Base-by-base conservation (phyloP, 257 asterid genomes). In the Jacaranda copaia region DNA sequence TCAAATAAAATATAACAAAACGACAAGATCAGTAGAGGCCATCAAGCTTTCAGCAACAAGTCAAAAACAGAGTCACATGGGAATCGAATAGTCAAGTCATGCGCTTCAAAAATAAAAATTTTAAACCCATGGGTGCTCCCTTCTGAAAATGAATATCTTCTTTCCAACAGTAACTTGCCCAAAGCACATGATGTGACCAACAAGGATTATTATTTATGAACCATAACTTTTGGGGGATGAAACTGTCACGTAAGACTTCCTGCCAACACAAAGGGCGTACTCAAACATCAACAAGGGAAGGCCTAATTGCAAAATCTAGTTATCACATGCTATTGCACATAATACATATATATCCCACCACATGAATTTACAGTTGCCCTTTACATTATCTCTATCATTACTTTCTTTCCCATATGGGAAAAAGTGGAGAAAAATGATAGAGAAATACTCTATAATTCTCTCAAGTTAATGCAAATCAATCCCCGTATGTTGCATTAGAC, bases 31-130 rank as follows among this genome's bases (percentile, higher is more conserved):
- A 25, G 32, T 25, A 25, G 32, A 25, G 32, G 32, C 32, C 32
- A 25, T 25, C 32, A 25, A 25, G 40, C 55, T 80, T 70, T 52
- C 32, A 11, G 75, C 48, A 46, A 61, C 40, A 68, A 48, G 65
- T 48, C 43, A 45, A 63, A 48, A 74, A n/a, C n/a, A n/a, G 11
- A n/a, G 55, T 57, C 63, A 62, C 51, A 70, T 3, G 16, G 67
- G n/a, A 39, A 71, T 20, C 57, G 53, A 25, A 40, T 6, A 51
- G 13, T n/a, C 9, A 39, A 2, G 14, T 59, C 43, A 49, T 69
- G 40, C 38, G 45, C 48, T 55, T 39, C 3, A 14, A 46, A 57
- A 4, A 25, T 25, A 25, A 25, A 25, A 25, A 25, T 25, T 25
- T 25, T 25, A 25, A 25, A 25, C 32, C 32, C 32, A 62, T 35